Base-by-base conservation (phyloP, 1,284 basidiomycete species). In the Leccinum cinnamomeum region DNA sequence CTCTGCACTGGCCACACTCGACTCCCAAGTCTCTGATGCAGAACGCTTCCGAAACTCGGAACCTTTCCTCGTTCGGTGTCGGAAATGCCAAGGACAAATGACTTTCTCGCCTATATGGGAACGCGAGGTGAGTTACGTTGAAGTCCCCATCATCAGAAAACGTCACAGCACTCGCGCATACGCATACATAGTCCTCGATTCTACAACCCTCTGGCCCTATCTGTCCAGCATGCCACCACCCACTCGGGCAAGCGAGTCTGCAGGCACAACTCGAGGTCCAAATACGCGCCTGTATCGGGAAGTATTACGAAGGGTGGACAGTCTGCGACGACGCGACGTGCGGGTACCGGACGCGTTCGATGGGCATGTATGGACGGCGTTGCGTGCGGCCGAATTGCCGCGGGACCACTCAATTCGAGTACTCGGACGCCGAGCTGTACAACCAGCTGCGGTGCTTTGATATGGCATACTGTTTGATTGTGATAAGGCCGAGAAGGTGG, bases 251-350 rank as follows among this genome's bases (percentile, higher is more conserved):
- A 0, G 83, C 86, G 0, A 92, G 91, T 65, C 73, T 98, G 51
- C 87, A 88, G 61, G 80, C 89, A 23, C 97, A 98, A 76, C 84
- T 99, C 18, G 95, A 98, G 74, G 78, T 84, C 0, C 90, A 94
- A 67, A 92, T 98, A 61, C 87, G 95, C 3, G 77, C 81, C 1
- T 86, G 86, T 67, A 91, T 99, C 57, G 78, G 81, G 4, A 85
- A 82, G 68, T 98, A 97, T 77, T 99, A 99, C 73, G 86, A 97
- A 69, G 88, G 89, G 6, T 95, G 92, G 91, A 90, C 86, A 1
- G 80, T 92, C 11, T 99, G 97, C 77, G 85, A 94, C 68, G 97
- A 98, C 66, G 81, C 87, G 33, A 90, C 89, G 2, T 99, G 97
- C 73, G 86, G 86, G 10, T 84, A 89, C 61, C 83, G 89, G 20